Percentiles rank a stretch among this genome's conserved stretches.
Evolutionary conservation across 2,329 filamentous ascomycete genomes (phyloP).

Genomic region (Blastomyces percursus): DNA sequence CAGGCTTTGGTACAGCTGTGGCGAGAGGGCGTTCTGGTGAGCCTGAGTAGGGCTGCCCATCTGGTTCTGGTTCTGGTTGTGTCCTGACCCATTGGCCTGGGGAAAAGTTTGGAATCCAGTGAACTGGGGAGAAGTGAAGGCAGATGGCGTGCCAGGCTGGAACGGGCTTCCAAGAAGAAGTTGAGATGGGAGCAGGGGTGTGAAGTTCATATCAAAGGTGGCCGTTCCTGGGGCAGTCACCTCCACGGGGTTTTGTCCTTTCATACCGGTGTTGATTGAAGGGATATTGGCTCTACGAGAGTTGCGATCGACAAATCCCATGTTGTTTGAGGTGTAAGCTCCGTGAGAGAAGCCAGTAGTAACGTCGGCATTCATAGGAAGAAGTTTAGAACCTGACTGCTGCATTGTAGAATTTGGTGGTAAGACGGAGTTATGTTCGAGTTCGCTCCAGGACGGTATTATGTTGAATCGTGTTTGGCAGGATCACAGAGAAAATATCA

Average conservation of each 20-base stretch:
- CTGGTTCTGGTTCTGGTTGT: constrained; percentile 49
- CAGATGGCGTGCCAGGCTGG: constrained; percentile 83
- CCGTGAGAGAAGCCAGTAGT: constrained; percentile 88
- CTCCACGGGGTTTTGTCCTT: constrained; percentile 52
- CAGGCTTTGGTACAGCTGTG: constrained; percentile 72
- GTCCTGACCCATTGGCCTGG: constrained; percentile 43
- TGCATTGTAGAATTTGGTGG: constrained; percentile 49
- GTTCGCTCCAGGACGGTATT: constrained; percentile 74
- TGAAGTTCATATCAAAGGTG: constrained; percentile 96
- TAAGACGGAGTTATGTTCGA: constrained; percentile 73
- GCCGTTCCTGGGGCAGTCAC: constrained; percentile 71
- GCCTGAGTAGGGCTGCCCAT: constrained; percentile 65
- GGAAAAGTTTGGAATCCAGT: constrained; percentile 71
- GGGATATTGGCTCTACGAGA: constrained; percentile 74
- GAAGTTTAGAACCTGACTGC: constrained; percentile 64
- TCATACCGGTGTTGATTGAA: constrained; percentile 74
- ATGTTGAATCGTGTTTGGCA: constrained; percentile 70
- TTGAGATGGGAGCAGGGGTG: constrained; percentile 86
- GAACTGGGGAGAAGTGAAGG: constrained; percentile 86
- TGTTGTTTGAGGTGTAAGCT: constrained; percentile 74
- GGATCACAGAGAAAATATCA: constrained; percentile 51
- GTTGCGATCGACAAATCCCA: constrained; percentile 76
- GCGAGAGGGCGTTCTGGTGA: constrained; percentile 56
- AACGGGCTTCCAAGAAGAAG: constrained; percentile 92
- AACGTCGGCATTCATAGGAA: constrained; percentile 53